These are phyloP conservation scores for Lactuca sativa DNA, from an alignment of 129 eudicot genomes.

Conservation along the genomic window DNA sequence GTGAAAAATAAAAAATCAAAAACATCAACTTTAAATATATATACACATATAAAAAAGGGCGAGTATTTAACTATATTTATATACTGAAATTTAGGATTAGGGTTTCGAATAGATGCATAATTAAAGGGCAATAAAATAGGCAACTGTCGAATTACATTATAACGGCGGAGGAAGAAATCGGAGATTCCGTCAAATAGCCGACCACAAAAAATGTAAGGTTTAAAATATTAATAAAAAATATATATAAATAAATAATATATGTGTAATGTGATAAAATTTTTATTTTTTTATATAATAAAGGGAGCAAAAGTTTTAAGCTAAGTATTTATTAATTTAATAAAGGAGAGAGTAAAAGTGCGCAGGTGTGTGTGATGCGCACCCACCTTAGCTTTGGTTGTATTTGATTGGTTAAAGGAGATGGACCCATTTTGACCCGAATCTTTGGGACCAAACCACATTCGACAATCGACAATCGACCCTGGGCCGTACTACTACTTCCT, in stretches of 20 bases:
- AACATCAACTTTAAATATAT: slow-evolving; percentile 8
- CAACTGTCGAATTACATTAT: slow-evolving; percentile 21
- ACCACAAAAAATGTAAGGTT: slow-evolving; percentile 27
- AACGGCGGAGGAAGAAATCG: slow-evolving; percentile 18
- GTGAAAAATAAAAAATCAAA: slow-evolving; percentile 14
- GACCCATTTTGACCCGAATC: slow-evolving; percentile 32
- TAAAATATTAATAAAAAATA: background rate
- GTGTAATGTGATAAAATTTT: slow-evolving; percentile 1
- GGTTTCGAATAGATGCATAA: slow-evolving; percentile 14
- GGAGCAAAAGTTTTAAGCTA: slow-evolving; percentile 29
- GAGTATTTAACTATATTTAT: background rate
- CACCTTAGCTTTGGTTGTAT: slow-evolving; percentile 1
- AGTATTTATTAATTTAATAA: slow-evolving; percentile 18
- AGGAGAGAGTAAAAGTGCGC: slow-evolving; percentile 20
- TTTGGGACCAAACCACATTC: slow-evolving; percentile 21
- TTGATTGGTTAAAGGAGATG: slow-evolving; percentile 16
- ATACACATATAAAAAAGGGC: background rate
- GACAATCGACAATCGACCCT: background rate
- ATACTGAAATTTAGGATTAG: slow-evolving; percentile 25
- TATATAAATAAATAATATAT: slow-evolving; percentile 7
- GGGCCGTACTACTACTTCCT: slow-evolving; percentile 3
- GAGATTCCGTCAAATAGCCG: slow-evolving; percentile 31
- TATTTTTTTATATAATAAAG: slow-evolving; percentile 4
- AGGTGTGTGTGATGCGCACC: slow-evolving; percentile 24
- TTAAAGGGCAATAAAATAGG: background rate